Evolutionary conservation across 2,329 filamentous ascomycete genomes (phyloP).

Genomic region (Myrmaecium sp.): DNA sequence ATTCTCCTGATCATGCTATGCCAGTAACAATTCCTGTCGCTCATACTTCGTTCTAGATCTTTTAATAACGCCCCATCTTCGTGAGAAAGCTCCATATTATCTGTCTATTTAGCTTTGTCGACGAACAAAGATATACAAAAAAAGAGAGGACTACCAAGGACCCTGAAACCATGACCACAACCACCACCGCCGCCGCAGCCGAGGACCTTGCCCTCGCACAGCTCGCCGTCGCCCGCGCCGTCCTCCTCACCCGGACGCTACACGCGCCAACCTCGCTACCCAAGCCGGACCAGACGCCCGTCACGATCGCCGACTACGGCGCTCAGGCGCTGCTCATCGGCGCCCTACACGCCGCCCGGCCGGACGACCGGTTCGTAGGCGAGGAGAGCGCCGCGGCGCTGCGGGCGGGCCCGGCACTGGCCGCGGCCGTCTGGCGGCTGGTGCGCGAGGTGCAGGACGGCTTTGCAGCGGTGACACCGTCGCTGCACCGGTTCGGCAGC

Average conservation of each 20-base stretch:
- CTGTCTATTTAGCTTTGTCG: too few relatives aligned
- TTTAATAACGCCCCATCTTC: too few relatives aligned
- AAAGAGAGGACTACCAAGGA: too few relatives aligned
- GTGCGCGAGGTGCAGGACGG: conserved; percentile 19
- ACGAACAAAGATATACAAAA: too few relatives aligned
- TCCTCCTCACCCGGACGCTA: conserved; percentile 41
- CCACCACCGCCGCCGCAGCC: too few relatives aligned
- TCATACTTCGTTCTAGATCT: too few relatives aligned
- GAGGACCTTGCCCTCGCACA: conserved; percentile 16
- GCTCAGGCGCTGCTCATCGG: conserved; percentile 45
- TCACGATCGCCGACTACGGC: conserved; percentile 48
- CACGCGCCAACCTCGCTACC: too few relatives aligned
- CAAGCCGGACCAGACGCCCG: conserved; percentile 43
- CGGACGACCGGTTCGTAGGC: conserved; percentile 40
- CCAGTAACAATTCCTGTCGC: too few relatives aligned
- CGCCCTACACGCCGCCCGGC: conserved; percentile 36
- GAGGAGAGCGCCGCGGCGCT: conserved; percentile 42
- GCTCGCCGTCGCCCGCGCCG: conserved; percentile 36
- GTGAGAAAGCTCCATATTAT: too few relatives aligned
- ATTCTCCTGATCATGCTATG: too few relatives aligned
- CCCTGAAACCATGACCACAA: too few relatives aligned
- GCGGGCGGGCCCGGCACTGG: conserved; percentile 30
- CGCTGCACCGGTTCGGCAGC: conserved; percentile 8
- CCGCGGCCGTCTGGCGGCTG: conserved; percentile 38
- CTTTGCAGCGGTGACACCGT: neutral